These are phyloP conservation scores for Penicillium decumbens DNA, from an alignment of 2,329 filamentous ascomycete species.

Conservation along the genomic window DNA sequence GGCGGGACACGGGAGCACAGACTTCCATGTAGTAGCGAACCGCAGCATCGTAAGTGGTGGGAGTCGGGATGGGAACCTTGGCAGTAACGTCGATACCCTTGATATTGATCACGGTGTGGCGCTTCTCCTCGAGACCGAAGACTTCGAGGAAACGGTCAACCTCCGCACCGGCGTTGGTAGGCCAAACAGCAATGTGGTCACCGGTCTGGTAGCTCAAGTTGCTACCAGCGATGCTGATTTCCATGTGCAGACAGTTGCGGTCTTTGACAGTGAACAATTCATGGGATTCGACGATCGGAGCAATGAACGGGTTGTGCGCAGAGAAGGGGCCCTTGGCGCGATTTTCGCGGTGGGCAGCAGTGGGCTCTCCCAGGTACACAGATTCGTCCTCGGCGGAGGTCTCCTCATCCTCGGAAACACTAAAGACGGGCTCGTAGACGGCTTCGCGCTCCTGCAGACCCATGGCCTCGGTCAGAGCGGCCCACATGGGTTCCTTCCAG, in stretches of 20 bases:
- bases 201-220: conserved; percentile 92
- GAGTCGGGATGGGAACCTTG: conserved; percentile 95
- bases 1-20: conserved; percentile 88
- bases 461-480: conserved; percentile 75
- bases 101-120: conserved; percentile 75
- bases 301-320: conserved; percentile 93
- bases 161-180: conserved; percentile 86
- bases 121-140: conserved; percentile 70
- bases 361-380: conserved; percentile 93
- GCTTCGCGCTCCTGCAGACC: conserved; percentile 90
- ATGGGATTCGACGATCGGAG: conserved; percentile 82
- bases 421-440: conserved; percentile 89
- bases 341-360: conserved; percentile 90
- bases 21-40: conserved; percentile 96
- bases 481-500: conserved; percentile 99
- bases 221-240: conserved; percentile 83
- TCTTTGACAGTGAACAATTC: conserved; percentile 87
- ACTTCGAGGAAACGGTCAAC: conserved; percentile 84
- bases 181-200: conserved; percentile 96
- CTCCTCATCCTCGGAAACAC: conserved; percentile 69
- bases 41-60: conserved; percentile 92
- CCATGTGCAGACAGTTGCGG: conserved; percentile 93
- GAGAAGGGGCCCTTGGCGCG: conserved; percentile 84
- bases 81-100: conserved; percentile 91
- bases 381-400: conserved; percentile 69